phyloP scores from a whole-genome alignment of 2,329 filamentous ascomycete species.

The Neofusicoccum sp. region DNA sequence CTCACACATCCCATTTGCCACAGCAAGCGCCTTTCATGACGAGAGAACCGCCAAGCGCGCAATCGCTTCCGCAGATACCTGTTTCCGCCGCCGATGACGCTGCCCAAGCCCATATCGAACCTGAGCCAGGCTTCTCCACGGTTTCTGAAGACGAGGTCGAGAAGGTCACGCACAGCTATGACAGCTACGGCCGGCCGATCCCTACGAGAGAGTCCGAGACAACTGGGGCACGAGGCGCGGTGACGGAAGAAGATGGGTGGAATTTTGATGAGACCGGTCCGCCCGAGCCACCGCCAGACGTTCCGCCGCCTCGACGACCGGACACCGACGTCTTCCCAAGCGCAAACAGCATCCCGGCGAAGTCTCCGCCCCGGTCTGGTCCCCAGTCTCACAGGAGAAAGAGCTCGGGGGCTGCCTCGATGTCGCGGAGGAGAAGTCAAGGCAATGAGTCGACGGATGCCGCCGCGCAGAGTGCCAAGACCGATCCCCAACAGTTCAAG shows the following conservation, averaged over 20 bases:
- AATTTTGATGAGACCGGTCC: conserved; percentile 83
- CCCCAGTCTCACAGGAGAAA: conserved; percentile 75
- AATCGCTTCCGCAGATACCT: conserved; percentile 28
- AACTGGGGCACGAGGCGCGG: conserved; percentile 39
- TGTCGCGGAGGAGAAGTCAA: conserved; percentile 66
- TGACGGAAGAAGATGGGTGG: conserved; percentile 74
- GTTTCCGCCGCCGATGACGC: conserved; percentile 29
- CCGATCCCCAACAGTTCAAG: conserved; percentile 81
- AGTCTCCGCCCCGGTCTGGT: conserved; percentile 71
- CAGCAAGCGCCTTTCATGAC: conserved; percentile 48
- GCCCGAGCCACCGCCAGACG: conserved; percentile 58
- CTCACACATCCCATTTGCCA: conserved; percentile 38
- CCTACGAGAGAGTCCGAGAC: conserved; percentile 46
- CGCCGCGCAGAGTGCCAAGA: conserved; percentile 50
- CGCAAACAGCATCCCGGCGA: conserved; percentile 74
- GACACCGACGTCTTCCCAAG: conserved; percentile 88
- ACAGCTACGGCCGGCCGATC: conserved; percentile 59
- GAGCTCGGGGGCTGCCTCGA: conserved; percentile 62
- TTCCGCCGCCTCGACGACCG: conserved; percentile 64
- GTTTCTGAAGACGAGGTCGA: conserved; percentile 59
- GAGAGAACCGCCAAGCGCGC: conserved; percentile 47
- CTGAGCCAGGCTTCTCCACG: conserved; percentile 43
- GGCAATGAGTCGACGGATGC: conserved; percentile 62
- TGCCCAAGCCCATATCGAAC: conserved; percentile 35
- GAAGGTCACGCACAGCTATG: conserved; percentile 61